Percentiles rank a stretch among this genome's conserved stretches.
Evolutionary conservation across 139 green algal genomes (phyloP).

Genomic region (Deuterostichococcus epilithicus): DNA sequence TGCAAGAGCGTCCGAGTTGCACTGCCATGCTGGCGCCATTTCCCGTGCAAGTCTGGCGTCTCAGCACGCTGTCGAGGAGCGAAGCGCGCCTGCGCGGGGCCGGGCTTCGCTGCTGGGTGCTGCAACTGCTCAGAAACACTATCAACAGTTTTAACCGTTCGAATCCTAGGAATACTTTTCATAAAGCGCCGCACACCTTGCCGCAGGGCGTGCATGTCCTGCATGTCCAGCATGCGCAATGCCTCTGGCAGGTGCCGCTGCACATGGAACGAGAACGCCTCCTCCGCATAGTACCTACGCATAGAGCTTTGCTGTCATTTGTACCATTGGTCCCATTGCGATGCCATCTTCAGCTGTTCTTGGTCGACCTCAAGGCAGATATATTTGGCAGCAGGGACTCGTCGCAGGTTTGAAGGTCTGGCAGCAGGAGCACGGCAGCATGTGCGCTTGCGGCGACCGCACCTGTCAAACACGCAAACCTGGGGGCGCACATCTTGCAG

Average conservation of each 20-base stretch:
- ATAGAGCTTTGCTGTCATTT: not conserved
- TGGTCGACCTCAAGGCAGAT: not conserved
- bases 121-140: too few relatives aligned
- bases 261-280: conserved; percentile 48
- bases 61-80: too few relatives aligned
- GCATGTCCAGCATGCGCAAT: conserved; percentile 58
- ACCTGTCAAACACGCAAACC: conserved; percentile 45
- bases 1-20: too few relatives aligned
- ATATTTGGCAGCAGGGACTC: not conserved
- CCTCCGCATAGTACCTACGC: conserved; percentile 47
- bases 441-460: not conserved
- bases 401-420: not conserved
- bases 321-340: not conserved
- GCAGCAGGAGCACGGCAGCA: not conserved
- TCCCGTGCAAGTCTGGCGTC: too few relatives aligned
- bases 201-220: conserved; percentile 56
- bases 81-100: too few relatives aligned
- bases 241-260: conserved; percentile 24
- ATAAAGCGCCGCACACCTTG: not conserved
- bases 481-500: conserved; percentile 10
- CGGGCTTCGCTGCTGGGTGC: too few relatives aligned
- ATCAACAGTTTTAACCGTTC: too few relatives aligned
- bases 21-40: too few relatives aligned
- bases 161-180: too few relatives aligned
- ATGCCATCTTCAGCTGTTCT: not conserved